Percentiles rank a stretch among this genome's conserved stretches.
Evolutionary conservation across 2,329 filamentous ascomycete species (phyloP).

Genomic region (Trichoderma cornu-damae): DNA sequence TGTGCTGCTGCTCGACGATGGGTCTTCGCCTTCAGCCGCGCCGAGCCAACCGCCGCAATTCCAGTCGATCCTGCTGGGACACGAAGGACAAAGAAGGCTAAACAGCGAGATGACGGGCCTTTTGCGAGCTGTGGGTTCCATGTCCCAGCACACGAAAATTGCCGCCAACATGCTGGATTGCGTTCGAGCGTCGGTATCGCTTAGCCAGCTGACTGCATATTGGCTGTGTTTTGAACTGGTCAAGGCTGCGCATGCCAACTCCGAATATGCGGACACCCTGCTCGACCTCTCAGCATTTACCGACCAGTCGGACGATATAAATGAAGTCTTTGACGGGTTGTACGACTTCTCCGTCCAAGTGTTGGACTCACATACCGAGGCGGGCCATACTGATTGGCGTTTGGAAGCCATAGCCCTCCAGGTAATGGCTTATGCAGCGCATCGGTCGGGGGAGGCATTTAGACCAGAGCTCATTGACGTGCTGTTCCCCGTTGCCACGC

Average conservation of each 20-base stretch:
- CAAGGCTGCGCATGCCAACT: conserved; percentile 49
- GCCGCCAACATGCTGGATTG: conserved; percentile 61
- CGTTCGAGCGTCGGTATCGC: conserved; percentile 52
- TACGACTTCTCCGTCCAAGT: conserved; percentile 63
- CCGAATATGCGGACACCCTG: conserved; percentile 59
- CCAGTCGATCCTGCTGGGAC: conserved; percentile 55
- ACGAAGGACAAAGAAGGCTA: conserved; percentile 62
- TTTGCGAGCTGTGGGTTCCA: conserved; percentile 48
- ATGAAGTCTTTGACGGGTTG: conserved; percentile 55
- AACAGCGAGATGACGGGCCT: conserved; percentile 54
- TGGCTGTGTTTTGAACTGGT: conserved; percentile 76
- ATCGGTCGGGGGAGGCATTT: conserved; percentile 62
- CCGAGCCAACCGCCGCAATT: conserved; percentile 39
- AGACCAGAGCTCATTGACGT: conserved; percentile 83
- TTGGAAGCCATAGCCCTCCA: conserved; percentile 76
- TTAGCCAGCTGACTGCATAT: conserved; percentile 62
- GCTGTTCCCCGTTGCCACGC: conserved; percentile 85
- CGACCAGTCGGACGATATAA: conserved; percentile 38
- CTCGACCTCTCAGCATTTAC: conserved; percentile 48
- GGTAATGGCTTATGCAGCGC: conserved; percentile 69
- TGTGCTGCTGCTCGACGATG: conserved; percentile 29
- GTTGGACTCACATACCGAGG: conserved; percentile 51
- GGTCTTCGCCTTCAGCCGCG: conserved; percentile 18
- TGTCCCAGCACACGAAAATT: conserved; percentile 56
- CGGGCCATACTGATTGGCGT: conserved; percentile 58